Conservation (phyloP, 2,329 filamentous ascomycete genomes). For the Venturia pyrina region DNA sequence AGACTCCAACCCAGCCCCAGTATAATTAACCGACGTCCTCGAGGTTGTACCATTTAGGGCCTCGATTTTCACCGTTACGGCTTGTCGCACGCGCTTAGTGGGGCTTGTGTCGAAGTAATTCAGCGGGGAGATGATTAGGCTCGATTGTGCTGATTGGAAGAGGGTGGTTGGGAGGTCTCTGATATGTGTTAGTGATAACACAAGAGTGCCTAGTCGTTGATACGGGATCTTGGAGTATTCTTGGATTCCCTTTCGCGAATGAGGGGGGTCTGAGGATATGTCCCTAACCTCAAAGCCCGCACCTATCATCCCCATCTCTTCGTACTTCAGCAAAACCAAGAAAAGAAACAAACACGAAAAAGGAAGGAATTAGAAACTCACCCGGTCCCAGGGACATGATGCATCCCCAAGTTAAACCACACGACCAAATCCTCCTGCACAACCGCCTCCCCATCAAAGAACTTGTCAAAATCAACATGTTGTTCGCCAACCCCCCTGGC, state of each 20-base stretch:
- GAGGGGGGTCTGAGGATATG: too few relatives aligned
- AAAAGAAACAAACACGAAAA: too few relatives aligned
- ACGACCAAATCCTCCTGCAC: constrained; percentile 39
- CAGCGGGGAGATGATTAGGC: neutral
- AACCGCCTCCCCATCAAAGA: constrained; percentile 34
- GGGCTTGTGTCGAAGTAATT: neutral
- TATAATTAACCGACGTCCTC: neutral
- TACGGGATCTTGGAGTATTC: too few relatives aligned
- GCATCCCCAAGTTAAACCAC: constrained; percentile 49
- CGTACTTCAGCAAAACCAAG: too few relatives aligned
- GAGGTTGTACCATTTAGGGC: neutral
- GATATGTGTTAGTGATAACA: neutral
- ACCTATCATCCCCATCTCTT: too few relatives aligned
- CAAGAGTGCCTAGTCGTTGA: too few relatives aligned
- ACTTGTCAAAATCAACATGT: constrained; percentile 34
- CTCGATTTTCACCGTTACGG: neutral
- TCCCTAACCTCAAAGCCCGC: too few relatives aligned
- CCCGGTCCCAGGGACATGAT: constrained; percentile 45
- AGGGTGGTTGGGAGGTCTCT: neutral
- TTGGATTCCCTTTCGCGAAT: too few relatives aligned
- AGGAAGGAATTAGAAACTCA: constrained; percentile 20
- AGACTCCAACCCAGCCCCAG: neutral
- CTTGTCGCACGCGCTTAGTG: neutral
- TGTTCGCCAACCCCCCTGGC: constrained; percentile 28
- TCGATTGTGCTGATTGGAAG: neutral